A percentile compares a stretch with the other conserved stretches of the same genome.
These are phyloP conservation scores for Candida corydali DNA, from an alignment of 805 yeast species.

Conservation along the genomic window DNA sequence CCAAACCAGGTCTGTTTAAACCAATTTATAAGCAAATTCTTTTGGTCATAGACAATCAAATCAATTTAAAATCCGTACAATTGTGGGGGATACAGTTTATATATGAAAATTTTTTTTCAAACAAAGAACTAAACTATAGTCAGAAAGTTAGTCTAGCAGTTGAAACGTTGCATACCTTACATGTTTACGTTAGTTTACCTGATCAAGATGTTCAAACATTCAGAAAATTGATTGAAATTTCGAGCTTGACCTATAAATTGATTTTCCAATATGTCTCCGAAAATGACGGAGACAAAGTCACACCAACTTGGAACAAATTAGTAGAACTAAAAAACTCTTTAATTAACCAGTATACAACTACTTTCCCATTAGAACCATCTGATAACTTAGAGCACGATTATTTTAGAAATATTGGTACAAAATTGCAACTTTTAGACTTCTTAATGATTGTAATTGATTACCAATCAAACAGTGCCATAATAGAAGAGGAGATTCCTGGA, in stretches of 20 bases:
- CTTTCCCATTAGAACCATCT: conserved; percentile 47
- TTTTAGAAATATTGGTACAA: conserved; percentile 51
- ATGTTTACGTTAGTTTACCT: conserved; percentile 17
- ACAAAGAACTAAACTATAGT: conserved; percentile 18
- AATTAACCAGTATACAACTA: conserved; percentile 57
- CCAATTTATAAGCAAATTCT: conserved; percentile 43
- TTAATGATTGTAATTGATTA: conserved; percentile 46
- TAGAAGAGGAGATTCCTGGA: conserved; percentile 12
- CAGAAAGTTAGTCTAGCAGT: conserved; percentile 38
- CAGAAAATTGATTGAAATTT: conserved; percentile 28
- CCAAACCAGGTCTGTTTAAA: conserved; percentile 2
- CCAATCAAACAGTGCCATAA: conserved; percentile 41
- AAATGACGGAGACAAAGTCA: conserved; percentile 35
- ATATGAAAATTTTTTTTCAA: conserved; percentile 32
- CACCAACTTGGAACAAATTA: conserved; percentile 53
- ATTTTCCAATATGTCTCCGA: conserved; percentile 44
- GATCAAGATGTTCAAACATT: conserved; percentile 28
- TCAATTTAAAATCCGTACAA: conserved; percentile 19
- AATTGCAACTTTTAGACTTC: conserved; percentile 70
- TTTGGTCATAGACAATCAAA: conserved; percentile 30
- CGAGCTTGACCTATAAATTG: conserved; percentile 39
- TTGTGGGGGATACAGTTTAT: conserved; percentile 40
- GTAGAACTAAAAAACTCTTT: conserved; percentile 53
- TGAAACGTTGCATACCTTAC: conserved; percentile 33
- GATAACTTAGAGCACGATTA: conserved; percentile 48